Evolutionary conservation across 345 rosid species (phyloP), one percentile per base, ranked within the genome.

Genomic region (Triadica sebifera): DNA sequence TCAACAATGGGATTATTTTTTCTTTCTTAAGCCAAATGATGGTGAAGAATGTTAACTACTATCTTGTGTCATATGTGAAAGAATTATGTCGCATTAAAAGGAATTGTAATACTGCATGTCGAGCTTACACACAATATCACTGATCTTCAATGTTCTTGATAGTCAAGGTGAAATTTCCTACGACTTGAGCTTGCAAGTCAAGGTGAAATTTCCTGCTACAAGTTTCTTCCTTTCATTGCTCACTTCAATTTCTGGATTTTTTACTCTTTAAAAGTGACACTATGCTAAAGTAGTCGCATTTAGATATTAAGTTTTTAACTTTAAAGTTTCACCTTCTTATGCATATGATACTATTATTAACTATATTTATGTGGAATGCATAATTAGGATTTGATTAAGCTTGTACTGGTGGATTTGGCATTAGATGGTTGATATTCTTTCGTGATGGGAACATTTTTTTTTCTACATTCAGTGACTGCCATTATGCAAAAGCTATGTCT

Each of bases 401-500:
- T 15, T 61, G 11, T 39, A 12, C n/a, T 55, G 5, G 34, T 29
- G 29, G 38, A 55, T 34, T 13, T 70, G 45, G 1, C 5, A 25
- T 67, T 58, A 56, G 29, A 10, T 24, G 41, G 34, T 37, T 15
- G 20, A 2, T 19, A 6, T 8, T 37, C 7, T 43, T 61, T 51
- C 16, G 57, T 79, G 60, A 73, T 41, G 56, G 51, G 17, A 63
- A 73, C 34, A 29, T 60, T 38, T 65, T 29, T 53, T 24, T 52
- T 52, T 80, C 43, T 61, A 19, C 5, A 12, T 81, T 81, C 90
- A 84, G 89, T 76, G 86, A 77, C 46, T 51, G 74, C 67, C 73
- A 80, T 58, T 79, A 80, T 67, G 75, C 63, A 20, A 65, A 79
- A 0, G 69, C 81, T 6, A 57, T 69, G 70, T 43, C 86, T 63